Conservation (phyloP, 768 basidiomycete species). For the Psilocybe cyanescens region DNA sequence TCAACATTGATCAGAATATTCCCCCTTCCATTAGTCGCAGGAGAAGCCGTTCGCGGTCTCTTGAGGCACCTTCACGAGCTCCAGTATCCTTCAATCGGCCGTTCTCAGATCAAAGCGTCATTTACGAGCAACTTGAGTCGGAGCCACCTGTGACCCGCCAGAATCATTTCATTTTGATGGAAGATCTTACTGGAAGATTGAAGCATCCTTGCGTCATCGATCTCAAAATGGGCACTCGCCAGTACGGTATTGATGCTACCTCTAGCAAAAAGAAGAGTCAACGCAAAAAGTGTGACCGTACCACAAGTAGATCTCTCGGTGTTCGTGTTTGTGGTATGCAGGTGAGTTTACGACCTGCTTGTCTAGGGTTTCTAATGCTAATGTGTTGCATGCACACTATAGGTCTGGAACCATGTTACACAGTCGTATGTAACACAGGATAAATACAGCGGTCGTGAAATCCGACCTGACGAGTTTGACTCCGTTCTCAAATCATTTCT, state of each 20-base stretch:
- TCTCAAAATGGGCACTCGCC: constrained; percentile 99
- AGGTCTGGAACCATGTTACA: constrained; percentile 93
- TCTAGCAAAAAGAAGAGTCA: constrained; percentile 96
- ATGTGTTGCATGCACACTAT: constrained; percentile 4
- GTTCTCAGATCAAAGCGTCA: constrained; percentile 29
- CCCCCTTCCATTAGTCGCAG: constrained; percentile 42
- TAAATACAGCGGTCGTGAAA: constrained; percentile 94
- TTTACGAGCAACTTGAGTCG: constrained; percentile 36
- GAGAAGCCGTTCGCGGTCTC: constrained; percentile 48
- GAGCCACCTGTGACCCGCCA: constrained; percentile 73
- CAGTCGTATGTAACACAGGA: constrained; percentile 91
- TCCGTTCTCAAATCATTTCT: constrained; percentile 84
- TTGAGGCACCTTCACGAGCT: constrained; percentile 35
- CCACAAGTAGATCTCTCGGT: constrained; percentile 89
- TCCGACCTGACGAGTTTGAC: constrained; percentile 85
- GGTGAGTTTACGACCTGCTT: constrained; percentile 53
- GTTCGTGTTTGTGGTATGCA: constrained; percentile 99
- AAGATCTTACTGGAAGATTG: constrained; percentile 92
- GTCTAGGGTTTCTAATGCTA: constrained; percentile 11
- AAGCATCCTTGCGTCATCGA: constrained; percentile 96
- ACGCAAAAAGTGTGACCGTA: constrained; percentile 96
- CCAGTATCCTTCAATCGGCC: constrained; percentile 28
- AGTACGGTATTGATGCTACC: constrained; percentile 96
- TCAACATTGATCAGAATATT: constrained; percentile 11
- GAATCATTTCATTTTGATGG: constrained; percentile 99